Evolutionary conservation across 192 early-diverging fungal genomes (phyloP).

Genomic region (Podila horticola): DNA sequence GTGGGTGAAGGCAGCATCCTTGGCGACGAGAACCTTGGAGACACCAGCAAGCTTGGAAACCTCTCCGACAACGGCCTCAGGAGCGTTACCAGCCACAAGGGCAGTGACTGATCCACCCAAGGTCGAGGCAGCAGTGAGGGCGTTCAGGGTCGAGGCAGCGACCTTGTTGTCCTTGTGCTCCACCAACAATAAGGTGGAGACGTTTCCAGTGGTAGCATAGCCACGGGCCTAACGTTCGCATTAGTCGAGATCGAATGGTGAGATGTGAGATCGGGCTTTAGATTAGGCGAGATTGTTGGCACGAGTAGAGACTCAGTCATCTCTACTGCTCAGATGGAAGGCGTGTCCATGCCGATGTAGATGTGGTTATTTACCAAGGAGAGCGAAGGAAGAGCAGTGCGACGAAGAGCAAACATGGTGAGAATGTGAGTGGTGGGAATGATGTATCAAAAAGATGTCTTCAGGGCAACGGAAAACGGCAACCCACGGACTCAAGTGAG

Average conservation of each 20-base stretch:
- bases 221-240: constrained; percentile 31
- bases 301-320: no score
- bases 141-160: constrained; percentile 81
- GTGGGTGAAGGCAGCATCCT: constrained; percentile 82
- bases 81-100: constrained; percentile 86
- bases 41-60: constrained; percentile 76
- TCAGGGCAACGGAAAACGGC: not conserved
- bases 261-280: no score
- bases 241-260: no score
- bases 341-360: not conserved
- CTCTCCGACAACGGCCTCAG: constrained; percentile 69
- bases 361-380: constrained; percentile 37
- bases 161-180: constrained; percentile 87
- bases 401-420: constrained; percentile 48
- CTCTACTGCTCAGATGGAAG: no score
- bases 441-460: not conserved
- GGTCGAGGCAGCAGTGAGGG: constrained; percentile 86
- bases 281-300: not conserved
- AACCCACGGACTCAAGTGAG: not conserved
- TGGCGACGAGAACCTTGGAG: constrained; percentile 85
- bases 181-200: constrained; percentile 85
- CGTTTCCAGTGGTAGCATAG: constrained; percentile 62
- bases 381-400: constrained; percentile 38
- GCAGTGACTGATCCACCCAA: constrained; percentile 88
- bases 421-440: not conserved